Evolutionary conservation across 495 filamentous ascomycete species (phyloP).

Genomic region (Niebla homalea): DNA sequence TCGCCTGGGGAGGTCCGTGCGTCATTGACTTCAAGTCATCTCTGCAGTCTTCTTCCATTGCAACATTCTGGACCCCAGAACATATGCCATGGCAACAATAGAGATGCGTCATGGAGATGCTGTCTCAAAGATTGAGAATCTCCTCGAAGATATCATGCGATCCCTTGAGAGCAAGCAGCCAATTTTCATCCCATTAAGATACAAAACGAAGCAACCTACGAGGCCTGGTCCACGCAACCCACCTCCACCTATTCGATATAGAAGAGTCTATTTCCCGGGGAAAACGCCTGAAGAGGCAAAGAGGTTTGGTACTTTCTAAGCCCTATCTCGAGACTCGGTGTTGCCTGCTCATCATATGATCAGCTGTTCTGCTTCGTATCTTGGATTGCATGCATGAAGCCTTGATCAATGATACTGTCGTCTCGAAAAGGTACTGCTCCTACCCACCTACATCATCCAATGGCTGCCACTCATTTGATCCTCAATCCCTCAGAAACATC

Average conservation of each 20-base stretch:
- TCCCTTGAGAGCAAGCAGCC: conserved; percentile 1
- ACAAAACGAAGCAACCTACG: background rate
- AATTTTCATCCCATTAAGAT: conserved; percentile 8
- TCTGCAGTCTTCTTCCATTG: too few relatives aligned
- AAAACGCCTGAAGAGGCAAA: conserved; percentile 45
- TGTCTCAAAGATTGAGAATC: conserved; percentile 6
- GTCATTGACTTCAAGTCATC: too few relatives aligned
- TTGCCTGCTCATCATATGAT: conserved; percentile 1
- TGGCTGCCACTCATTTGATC: background rate
- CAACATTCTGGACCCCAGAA: too few relatives aligned
- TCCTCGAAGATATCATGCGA: conserved; percentile 4
- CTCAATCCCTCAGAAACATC: conserved; percentile 55
- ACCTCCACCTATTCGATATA: background rate
- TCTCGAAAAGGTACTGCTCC: conserved; percentile 58
- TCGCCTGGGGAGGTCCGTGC: too few relatives aligned
- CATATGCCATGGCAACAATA: too few relatives aligned
- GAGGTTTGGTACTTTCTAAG: conserved; percentile 43
- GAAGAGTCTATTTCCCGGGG: conserved; percentile 39
- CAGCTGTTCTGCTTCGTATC: conserved; percentile 51
- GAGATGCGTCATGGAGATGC: background rate
- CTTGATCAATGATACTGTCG: conserved; percentile 42
- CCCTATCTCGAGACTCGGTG: background rate
- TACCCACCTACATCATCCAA: background rate
- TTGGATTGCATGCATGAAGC: conserved; percentile 60
- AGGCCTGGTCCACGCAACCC: background rate